Evolutionary conservation across 495 filamentous ascomycete genomes (phyloP), one percentile per base, ranked within the genome.

Genomic region (Neurospora sp.): DNA sequence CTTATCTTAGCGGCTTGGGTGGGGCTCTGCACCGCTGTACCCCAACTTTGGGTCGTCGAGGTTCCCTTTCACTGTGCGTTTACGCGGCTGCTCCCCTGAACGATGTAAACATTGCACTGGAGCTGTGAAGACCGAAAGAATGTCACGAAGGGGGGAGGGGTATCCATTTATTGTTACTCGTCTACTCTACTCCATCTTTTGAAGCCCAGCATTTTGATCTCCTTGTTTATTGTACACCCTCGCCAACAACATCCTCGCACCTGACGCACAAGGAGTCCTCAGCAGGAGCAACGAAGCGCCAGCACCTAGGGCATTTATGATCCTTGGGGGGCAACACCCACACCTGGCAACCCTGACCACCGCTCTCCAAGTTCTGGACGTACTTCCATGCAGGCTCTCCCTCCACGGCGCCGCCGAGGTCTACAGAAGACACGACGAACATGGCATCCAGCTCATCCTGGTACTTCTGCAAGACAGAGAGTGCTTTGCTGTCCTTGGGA

Each of bases 251-350:
- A 2, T 89, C 85, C 73, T 91, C 88, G 81, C 95, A 97, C 76
- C 94, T 85, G 70, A 81, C 81, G 81, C 95, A 97, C 69, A 96
- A 82, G 73, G 81, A 80, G 23, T 90, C 89, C 79, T 90, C 86
- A 42, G 81, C 78, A 11, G 83, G 81, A 35, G 87, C 86, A 23
- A 89, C 86, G 82, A 91, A 97, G 72, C 91, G 88, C 96, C 96
- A 98, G 83, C 96, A 98, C 62, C 95, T 87, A 4, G 88, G 85
- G 77, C 95, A 98, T 78, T 98, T 98, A 59, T 75, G 74, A 5
- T 88, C 83, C 73, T 84, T 84, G 0, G 94, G 90, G n/a, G 90
- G 88, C 46, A 89, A 82, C 12, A 97, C 90, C 79, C 89, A 81
- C 14, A 89, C 91, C 1, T 72, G 83, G 71, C 86, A 87, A 59